A percentile compares a stretch with the other conserved stretches of the same genome.
Evolutionary conservation across 768 basidiomycete species (phyloP).

Genomic region (Hygrocybe coccinea): DNA sequence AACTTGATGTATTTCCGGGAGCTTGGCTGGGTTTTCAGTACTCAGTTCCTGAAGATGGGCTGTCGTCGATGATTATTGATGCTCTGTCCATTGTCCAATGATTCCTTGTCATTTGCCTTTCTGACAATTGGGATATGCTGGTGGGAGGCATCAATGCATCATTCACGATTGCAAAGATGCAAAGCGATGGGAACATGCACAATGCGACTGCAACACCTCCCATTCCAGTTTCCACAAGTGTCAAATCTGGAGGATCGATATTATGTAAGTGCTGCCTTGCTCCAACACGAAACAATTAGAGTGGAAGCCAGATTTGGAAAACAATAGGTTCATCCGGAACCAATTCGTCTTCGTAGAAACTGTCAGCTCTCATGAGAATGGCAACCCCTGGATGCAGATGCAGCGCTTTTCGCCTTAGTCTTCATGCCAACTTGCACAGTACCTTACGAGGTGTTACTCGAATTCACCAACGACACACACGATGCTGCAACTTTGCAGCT

Average conservation of each 20-base stretch:
- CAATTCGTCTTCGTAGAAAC: neutral
- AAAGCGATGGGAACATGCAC: too few species aligned
- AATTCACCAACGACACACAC: constrained; percentile 46
- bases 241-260: too few species aligned
- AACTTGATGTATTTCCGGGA: neutral
- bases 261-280: too few species aligned
- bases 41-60: neutral
- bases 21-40: neutral
- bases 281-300: neutral
- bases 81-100: too few species aligned
- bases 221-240: too few species aligned
- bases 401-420: constrained; percentile 1
- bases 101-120: too few species aligned
- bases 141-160: too few species aligned
- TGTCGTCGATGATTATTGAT: too few species aligned
- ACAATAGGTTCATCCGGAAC: constrained; percentile 1
- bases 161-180: too few species aligned
- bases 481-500: constrained; percentile 39
- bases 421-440: constrained; percentile 46
- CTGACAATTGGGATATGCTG: too few species aligned
- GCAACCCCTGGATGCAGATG: neutral
- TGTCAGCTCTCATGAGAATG: neutral
- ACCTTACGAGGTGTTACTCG: constrained; percentile 51
- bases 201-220: too few species aligned
- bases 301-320: constrained; percentile 1